Evolutionary conservation across 345 rosid species (phyloP), one percentile per base, ranked within the genome.

Genomic region (Anastatica hierochuntica): DNA sequence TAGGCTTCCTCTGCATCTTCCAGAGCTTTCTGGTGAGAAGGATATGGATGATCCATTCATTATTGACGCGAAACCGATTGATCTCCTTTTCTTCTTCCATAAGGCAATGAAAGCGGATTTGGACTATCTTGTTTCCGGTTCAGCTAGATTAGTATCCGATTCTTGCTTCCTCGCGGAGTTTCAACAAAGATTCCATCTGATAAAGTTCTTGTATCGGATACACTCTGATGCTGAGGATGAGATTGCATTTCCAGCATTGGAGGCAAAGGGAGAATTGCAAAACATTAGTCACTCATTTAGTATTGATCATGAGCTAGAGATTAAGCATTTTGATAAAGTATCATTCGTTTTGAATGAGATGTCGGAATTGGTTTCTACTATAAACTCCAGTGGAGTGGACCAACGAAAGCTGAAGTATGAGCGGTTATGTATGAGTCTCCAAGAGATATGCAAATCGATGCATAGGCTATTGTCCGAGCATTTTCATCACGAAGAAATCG

Each of bases 171-270:
- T 90, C 1, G 27, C 14, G 42, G 90, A 84, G 54, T 82, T 90
- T 74, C 59, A 55, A 29, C 67, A 67, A 43, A 72, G 71, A 10
- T 90, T 84, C 63, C 63, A 75, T 51, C 74, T 80, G 39, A 60
- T 90, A 67, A 65, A 47, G 55, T 64, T 73, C 34, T 45, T 79
- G 14, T 75, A 73, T 75, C 79, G 65, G 74, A 72, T 84, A 31
- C 95, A 84, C 27, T 78, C 82, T 26, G 76, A 75, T 49, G 76
- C 85, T 3, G 95, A 90, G 62, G 97, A 86, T 60, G 94, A 86
- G 71, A 66, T 82, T 36, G 88, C 84, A 11, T 86, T 86, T 72
- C 97, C 95, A 58, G 88, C 84, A 14, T 26, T 90, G 36, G 94
- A 90, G 76, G 78, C 79, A 13, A 77, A 80, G 69, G 87, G 82